Base-by-base conservation (phyloP, 2,329 filamentous ascomycete genomes). In the Colletotrichum musae region DNA sequence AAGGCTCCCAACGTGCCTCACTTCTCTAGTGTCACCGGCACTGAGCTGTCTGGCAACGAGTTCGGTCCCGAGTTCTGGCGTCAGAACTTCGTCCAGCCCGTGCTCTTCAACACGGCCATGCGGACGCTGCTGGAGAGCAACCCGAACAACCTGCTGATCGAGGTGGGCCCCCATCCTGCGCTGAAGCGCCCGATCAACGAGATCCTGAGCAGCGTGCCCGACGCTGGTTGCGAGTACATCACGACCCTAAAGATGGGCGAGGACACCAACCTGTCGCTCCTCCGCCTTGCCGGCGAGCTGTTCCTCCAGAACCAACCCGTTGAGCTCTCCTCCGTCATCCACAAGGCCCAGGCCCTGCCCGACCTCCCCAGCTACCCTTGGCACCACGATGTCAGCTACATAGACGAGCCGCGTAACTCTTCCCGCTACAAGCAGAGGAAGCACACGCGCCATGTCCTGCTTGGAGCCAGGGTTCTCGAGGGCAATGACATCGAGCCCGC, bases 211-310 rank as follows among this genome's bases (percentile, higher is more conserved):
- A 75, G 60, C 26, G 51, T 64, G 2, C 65, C 65, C 10, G 47
- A 58, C 15, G 60, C 60, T 9, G 15, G 58, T 1, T 68, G 53
- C 51, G 77, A 80, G 2, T 87, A 86, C 66, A 76, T 78, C 10
- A 80, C 83, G 0, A 78, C 80, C 0, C 83, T 92, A 1, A 74
- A 86, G 2, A 84, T 88, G 28, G 84, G 86, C 13, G 83, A 86
- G 58, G 79, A 86, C 54, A 83, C 84, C 2, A 84, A 85, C 2
- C 79, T 83, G 16, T 80, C 81, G 0, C 80, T 82, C 2, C 74
- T 85, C 21, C 82, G 85, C 28, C 76, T 84, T 0, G 84, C 84
- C 0, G 82, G 79, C 0, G 78, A 76, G 0, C 75, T 88, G 2
- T 86, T 85, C 70, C 75, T 77, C 15, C 83, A 82, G 56, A 86